phyloP scores from a whole-genome alignment of 225 moss, liverwort and hornwort species.

The Bryum argenteum region DNA sequence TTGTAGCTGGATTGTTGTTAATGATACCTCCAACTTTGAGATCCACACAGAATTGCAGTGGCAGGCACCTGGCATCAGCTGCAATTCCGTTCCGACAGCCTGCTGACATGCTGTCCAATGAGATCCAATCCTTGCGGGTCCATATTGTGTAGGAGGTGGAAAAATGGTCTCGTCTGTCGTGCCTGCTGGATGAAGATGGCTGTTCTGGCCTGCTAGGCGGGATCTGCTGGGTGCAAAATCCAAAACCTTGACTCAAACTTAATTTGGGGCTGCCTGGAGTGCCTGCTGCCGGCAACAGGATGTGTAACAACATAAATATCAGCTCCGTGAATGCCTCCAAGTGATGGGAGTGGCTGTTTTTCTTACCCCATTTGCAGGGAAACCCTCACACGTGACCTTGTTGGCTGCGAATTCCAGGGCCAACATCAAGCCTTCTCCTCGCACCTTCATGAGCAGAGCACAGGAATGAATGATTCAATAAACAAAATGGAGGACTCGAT shows the following conservation, averaged over 20 bases:
- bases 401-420: slow-evolving; percentile 84
- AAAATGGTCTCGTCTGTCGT: too few relatives aligned
- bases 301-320: slow-evolving; percentile 3
- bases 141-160: too few relatives aligned
- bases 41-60: too few relatives aligned
- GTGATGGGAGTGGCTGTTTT: neutral
- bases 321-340: slow-evolving; percentile 7
- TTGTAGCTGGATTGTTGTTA: too few relatives aligned
- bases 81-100: slow-evolving; percentile 92
- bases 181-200: too few relatives aligned
- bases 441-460: slow-evolving; percentile 52
- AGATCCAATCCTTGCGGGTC: too few relatives aligned
- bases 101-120: too few relatives aligned
- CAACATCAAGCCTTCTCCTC: slow-evolving; percentile 77
- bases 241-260: slow-evolving; percentile 77
- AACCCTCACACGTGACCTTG: slow-evolving; percentile 78
- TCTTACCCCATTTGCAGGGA: slow-evolving; percentile 82
- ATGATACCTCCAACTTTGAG: too few relatives aligned
- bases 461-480: neutral
- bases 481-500: too few relatives aligned
- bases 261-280: slow-evolving; percentile 58
- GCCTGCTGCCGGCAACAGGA: slow-evolving; percentile 72
- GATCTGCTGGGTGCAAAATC: slow-evolving; percentile 82
- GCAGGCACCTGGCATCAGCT: slow-evolving; percentile 53
- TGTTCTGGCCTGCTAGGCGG: too few relatives aligned